phyloP scores from a whole-genome alignment of 352 stramenopile genomes.

The Pythium dissimile region DNA sequence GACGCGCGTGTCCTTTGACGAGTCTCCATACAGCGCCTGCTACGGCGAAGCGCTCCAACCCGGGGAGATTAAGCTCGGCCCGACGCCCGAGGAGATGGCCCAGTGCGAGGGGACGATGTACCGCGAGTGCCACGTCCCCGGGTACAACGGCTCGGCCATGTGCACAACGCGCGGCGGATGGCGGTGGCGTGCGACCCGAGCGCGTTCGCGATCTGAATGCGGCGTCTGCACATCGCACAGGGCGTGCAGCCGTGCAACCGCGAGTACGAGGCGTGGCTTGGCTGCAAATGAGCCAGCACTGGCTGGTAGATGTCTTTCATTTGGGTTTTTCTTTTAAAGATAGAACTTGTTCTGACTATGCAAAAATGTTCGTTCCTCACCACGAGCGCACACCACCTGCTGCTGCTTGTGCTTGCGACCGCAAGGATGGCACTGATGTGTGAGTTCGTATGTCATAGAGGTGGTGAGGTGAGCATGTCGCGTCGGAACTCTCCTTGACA shows the following conservation, averaged over 20 bases:
- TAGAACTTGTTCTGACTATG: no score
- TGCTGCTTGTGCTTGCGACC: no score
- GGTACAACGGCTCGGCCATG: not conserved
- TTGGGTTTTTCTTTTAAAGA: no score
- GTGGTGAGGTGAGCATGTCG: no score
- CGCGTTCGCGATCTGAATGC: slow-evolving; percentile 5
- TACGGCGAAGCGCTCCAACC: not conserved
- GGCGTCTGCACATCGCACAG: not conserved
- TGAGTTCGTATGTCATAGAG: no score
- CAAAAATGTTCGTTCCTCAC: no score
- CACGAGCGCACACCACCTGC: no score
- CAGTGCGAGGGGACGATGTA: slow-evolving; percentile 41
- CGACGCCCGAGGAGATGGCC: slow-evolving; percentile 13
- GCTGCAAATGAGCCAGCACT: no score
- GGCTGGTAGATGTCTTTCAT: no score
- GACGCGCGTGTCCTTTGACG: slow-evolving; percentile 1
- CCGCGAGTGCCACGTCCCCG: slow-evolving; percentile 23
- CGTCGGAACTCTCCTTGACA: no score
- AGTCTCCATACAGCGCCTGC: not conserved
- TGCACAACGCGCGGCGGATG: slow-evolving; percentile 16
- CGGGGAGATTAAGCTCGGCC: not conserved
- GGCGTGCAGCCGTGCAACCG: not conserved
- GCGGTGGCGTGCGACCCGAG: slow-evolving; percentile 3
- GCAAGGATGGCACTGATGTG: no score
- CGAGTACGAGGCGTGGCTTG: slow-evolving; percentile 1